Evolutionary conservation across 371 early-diverging fungal genomes (phyloP).

Genomic region (Lichtheimia corymbifera): DNA sequence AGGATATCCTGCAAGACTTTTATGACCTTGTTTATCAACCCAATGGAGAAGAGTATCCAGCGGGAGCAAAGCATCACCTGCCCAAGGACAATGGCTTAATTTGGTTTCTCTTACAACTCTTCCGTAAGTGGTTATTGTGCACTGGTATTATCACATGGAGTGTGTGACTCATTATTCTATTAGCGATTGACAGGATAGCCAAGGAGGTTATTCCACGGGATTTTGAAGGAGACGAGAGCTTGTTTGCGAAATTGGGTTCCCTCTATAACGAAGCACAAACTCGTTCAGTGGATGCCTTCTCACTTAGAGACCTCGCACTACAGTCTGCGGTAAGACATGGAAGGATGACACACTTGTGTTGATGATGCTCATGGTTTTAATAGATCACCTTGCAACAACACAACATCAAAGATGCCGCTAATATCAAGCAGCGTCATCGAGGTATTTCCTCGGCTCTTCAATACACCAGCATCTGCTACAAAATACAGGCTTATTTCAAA

Average conservation of each 20-base stretch:
- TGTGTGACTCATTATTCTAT: slow-evolving; percentile 15
- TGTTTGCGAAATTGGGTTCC: slow-evolving; percentile 68
- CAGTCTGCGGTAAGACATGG: slow-evolving; percentile 61
- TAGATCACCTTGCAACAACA: slow-evolving; percentile 66
- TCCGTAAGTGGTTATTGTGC: slow-evolving; percentile 43
- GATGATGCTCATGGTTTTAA: background rate
- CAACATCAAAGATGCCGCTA: slow-evolving; percentile 64
- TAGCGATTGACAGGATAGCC: slow-evolving; percentile 65
- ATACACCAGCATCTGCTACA: slow-evolving; percentile 59
- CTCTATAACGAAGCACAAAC: slow-evolving; percentile 79
- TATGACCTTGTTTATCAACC: slow-evolving; percentile 61
- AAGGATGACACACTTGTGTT: background rate
- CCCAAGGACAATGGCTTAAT: slow-evolving; percentile 76
- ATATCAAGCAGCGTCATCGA: slow-evolving; percentile 78
- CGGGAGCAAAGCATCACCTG: slow-evolving; percentile 41
- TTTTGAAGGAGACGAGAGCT: slow-evolving; percentile 70
- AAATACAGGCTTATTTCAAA: slow-evolving; percentile 54
- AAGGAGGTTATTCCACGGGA: slow-evolving; percentile 59
- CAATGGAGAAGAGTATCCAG: slow-evolving; percentile 47
- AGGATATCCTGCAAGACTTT: slow-evolving; percentile 65
- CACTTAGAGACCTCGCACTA: slow-evolving; percentile 73
- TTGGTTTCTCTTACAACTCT: slow-evolving; percentile 74
- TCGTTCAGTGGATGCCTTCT: slow-evolving; percentile 73
- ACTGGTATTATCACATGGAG: background rate
- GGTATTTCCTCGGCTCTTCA: slow-evolving; percentile 65